These are phyloP conservation scores for Chaetoceros tenuissimus DNA, from an alignment of 108 stramenopile species.

Conservation along the genomic window DNA sequence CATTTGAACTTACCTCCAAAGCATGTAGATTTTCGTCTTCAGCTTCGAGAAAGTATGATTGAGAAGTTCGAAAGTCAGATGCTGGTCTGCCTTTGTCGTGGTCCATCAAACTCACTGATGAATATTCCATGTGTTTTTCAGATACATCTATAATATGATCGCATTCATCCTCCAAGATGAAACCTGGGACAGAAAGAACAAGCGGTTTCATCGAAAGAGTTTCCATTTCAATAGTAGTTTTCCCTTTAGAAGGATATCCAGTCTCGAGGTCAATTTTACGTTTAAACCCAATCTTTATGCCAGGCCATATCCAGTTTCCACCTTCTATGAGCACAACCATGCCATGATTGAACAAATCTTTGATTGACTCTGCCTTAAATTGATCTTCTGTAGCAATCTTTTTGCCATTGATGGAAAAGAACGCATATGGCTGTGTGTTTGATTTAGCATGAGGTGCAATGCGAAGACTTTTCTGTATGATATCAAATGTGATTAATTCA, in stretches of 20 bases:
- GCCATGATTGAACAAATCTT: conserved; percentile 5
- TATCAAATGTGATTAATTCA: neutral
- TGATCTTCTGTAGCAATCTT: neutral
- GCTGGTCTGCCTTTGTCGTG: conserved; percentile 74
- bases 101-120: conserved; percentile 73
- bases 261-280: conserved; percentile 17
- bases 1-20: too few relatives aligned
- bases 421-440: neutral
- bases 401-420: neutral
- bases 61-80: conserved; percentile 81
- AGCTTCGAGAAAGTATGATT: conserved; percentile 54
- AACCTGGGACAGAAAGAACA: conserved; percentile 58
- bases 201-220: conserved; percentile 49
- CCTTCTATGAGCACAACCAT: conserved; percentile 50
- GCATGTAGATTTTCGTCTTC: conserved; percentile 23
- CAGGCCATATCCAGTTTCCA: conserved; percentile 67
- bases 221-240: conserved; percentile 20
- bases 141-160: conserved; percentile 57
- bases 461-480: neutral
- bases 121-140: conserved; percentile 56
- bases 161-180: conserved; percentile 66
- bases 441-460: neutral
- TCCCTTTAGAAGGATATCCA: conserved; percentile 1
- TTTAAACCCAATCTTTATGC: conserved; percentile 48
- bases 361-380: neutral